phyloP scores from a whole-genome alignment of 2,329 filamentous ascomycete species.

The Colletotrichum horii region DNA sequence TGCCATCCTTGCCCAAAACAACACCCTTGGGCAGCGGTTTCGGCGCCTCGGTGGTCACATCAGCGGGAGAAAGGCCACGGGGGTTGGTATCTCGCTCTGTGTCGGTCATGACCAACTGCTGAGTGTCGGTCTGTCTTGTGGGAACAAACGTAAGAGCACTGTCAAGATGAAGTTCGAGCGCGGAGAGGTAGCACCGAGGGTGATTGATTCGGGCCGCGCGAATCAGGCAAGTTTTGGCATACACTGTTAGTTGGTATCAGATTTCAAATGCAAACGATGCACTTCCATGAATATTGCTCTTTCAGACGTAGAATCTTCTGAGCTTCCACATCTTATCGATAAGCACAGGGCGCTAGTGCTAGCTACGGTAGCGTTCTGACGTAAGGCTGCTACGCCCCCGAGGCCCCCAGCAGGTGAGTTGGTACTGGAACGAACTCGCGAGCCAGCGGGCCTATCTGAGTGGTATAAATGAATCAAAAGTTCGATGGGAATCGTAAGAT shows the following conservation, averaged over 20 bases:
- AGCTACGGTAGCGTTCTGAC: background rate
- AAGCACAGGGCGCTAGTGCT: background rate
- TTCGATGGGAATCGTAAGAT: background rate
- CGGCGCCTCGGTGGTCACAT: constrained; percentile 35
- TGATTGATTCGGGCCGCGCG: background rate
- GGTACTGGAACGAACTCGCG: background rate
- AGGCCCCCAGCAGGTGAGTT: background rate
- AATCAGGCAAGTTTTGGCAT: background rate
- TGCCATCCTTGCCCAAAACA: constrained; percentile 80
- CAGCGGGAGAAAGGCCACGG: background rate
- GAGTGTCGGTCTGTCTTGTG: constrained; percentile 65
- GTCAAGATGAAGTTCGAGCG: background rate
- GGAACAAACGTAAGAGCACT: background rate
- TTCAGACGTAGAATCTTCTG: background rate
- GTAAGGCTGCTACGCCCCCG: background rate
- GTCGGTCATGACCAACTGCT: background rate
- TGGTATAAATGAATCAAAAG: background rate
- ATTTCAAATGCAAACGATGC: background rate
- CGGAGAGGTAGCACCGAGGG: background rate
- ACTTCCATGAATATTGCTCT: background rate
- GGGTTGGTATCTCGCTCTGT: background rate
- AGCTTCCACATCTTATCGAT: background rate
- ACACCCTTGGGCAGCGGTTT: constrained; percentile 73
- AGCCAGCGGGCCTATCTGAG: background rate
- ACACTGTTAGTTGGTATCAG: background rate